Base-by-base conservation (phyloP, 257 asterid genomes). In the Cordia subcordata region DNA sequence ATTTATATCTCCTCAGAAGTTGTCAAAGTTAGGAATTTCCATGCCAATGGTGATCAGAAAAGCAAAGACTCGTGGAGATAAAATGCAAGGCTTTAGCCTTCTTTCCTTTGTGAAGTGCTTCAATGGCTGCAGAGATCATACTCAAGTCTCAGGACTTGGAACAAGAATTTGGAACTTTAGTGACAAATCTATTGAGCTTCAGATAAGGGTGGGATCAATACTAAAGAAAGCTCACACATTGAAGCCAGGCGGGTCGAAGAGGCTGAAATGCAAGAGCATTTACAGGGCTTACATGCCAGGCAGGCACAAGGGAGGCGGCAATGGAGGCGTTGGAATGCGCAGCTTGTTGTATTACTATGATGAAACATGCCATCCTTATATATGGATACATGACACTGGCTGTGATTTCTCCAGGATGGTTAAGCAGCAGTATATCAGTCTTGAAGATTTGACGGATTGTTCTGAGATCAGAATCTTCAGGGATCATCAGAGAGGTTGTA, bases 281-380 rank as follows among this genome's bases (percentile, higher is more conserved):
- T 90, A 90, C 81, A 82, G 67, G 86, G 81, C 85, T 39, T 81
- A 77, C 70, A 90, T 90, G 85, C 97, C 96, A 1, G 87, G 86
- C 4, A 79, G 60, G 42, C 62, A 64, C 1, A 72, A 58, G 64
- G 74, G 80, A 27, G 49, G 8, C 6, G 53, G 57, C 32, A 59
- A 60, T 37, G 66, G 76, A 8, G 70, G 72, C 0, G 80, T 77
- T 16, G 89, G 91, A 27, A 67, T 78, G 50, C 82, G 63, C 77
- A 87, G 78, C 35, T 69, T 87, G 74, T 64, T 87, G 37, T 90
- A 87, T 68, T 86, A 82, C 75, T 85, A 85, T 62, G 93, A 90
- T 60, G 95, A 86, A 64, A 79, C 95, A 0, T 90, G 94, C 13
- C 97, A 90, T 42, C 97, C 97, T 45, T 90, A 87, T 45, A 76